Base-by-base conservation (phyloP, 441 rosid species). In the Populus hybrid region DNA sequence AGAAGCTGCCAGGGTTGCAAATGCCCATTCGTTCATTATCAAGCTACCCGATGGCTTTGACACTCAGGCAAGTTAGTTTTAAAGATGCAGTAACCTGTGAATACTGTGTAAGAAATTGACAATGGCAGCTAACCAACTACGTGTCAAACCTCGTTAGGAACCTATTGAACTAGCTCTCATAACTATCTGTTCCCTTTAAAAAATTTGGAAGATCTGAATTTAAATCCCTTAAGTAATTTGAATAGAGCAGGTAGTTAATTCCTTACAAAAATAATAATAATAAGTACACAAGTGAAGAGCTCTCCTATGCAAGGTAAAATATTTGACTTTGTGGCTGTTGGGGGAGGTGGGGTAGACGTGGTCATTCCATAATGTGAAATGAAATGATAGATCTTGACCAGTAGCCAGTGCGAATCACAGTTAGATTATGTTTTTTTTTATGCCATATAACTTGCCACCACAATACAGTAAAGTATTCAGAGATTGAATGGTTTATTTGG, bases 1-100 rank as follows among this genome's bases (percentile, higher is more conserved):
- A 75, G 99, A 94, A 77, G 99, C 99, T 14, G 99, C 99, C 63
- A 88, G 97, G 80, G 99, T 97, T n/a, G 99, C 99, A 65, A 97
- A 97, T 77, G 99, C 99, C 0, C 94, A 97, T 85, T 97, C 99
- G 11, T 97, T 97, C 85, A 90, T 97, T 75, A 83, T 92, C 86
- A 97, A 97, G 89, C 89, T 94, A 73, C 97, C 99, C 0, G 98
- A 97, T 16, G 98, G 98, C 73, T 92, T 92, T 10, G 98, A 97
- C 83, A 94, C 99, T 72, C 98, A 93, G 95, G 99, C 94, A 77
- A 75, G 85, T 64, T 78, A 38, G 18, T 78, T 73, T 74, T 66
- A 36, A 29, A 24, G 3, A 73, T 72, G 53, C 36, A 31, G 45
- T 64, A n/a, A 10, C 29, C 9, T 53, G 12, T 53, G 9, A 63